Base-by-base conservation (phyloP, 495 filamentous ascomycete genomes). In the Daldinia caldariorum region DNA sequence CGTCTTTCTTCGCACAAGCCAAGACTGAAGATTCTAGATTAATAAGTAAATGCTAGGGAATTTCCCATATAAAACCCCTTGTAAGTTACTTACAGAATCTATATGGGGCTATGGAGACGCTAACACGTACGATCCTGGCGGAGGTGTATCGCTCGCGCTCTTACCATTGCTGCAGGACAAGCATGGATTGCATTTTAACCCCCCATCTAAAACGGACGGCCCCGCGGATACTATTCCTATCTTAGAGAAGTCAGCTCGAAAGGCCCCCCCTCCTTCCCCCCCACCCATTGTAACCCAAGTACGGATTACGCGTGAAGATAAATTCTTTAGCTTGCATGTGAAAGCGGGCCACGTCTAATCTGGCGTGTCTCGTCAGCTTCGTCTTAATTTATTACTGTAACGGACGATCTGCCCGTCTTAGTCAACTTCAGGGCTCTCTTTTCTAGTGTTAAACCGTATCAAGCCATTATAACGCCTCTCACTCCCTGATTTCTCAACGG, bases 281-380 rank as follows among this genome's bases (percentile, higher is more conserved):
- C n/a, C n/a, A n/a, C n/a, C n/a, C 45, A 14, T 43, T 31, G 57
- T 73, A 63, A 57, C 61, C 49, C 20, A 29, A 29, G 58, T 32
- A 53, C 29, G n/a, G n/a, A n/a, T n/a, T n/a, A n/a, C n/a, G n/a
- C n/a, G 3, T 50, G 12, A 22, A 29, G 13, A 32, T 22, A 32
- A 32, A 32, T 32, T 29, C 49, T 32, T 53, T 53, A 45, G 45
- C 60, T 70, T 69, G 62, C 75, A 77, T 76, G 69, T 76, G 71
- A 76, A 70, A 70, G 72, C 68, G 72, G 74, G 66, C 65, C 26
- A 1, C 59, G 43, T 47, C 43, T 47, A 10, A 55, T 49, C 31
- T 65, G 39, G 8, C 37, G n/a, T 16, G 1, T 37, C 10, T 26
- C 1, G 26, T 26, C 26, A 3, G 26, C 18, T 56, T 56, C 16